These are phyloP conservation scores for Phytophthora crassamura DNA, from an alignment of 352 stramenopile genomes.

Conservation along the genomic window DNA sequence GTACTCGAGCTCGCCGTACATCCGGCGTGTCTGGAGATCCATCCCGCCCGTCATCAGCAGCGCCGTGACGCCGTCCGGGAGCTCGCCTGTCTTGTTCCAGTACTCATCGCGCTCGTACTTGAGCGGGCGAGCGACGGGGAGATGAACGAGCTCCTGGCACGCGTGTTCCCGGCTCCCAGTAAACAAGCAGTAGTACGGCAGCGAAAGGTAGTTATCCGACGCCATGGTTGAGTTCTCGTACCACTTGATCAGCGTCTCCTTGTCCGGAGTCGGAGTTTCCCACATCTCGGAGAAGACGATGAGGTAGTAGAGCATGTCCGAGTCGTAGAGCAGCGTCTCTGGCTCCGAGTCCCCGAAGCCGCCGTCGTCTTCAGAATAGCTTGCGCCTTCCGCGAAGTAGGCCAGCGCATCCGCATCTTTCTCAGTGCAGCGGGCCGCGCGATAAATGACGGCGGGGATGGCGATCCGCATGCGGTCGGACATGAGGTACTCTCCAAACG, in stretches of 20 bases:
- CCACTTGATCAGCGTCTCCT: constrained; percentile 57
- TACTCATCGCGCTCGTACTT: constrained; percentile 69
- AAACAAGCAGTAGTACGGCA: constrained; percentile 84
- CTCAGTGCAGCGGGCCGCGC: constrained; percentile 46
- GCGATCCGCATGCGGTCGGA: constrained; percentile 43
- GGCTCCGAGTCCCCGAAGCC: constrained; percentile 43
- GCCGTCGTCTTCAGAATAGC: constrained; percentile 13
- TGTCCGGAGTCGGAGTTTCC: constrained; percentile 61
- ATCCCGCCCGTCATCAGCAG: constrained; percentile 65
- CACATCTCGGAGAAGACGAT: constrained; percentile 85
- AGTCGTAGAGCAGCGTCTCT: constrained; percentile 62
- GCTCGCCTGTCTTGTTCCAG: constrained; percentile 66
- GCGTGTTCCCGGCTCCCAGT: constrained; percentile 65
- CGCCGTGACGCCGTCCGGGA: constrained; percentile 50
- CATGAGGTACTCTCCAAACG: constrained; percentile 69
- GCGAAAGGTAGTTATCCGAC: constrained; percentile 70
- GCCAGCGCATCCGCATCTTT: constrained; percentile 48
- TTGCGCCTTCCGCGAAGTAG: constrained; percentile 37
- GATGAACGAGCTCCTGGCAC: constrained; percentile 56
- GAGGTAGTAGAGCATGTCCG: constrained; percentile 81
- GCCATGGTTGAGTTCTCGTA: constrained; percentile 70
- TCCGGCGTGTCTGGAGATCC: constrained; percentile 58
- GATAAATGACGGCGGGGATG: constrained; percentile 68
- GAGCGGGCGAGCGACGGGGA: constrained; percentile 47
- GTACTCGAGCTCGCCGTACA: constrained; percentile 65